These are phyloP conservation scores for Castanea sativa DNA, from an alignment of 306 rosid species.

Conservation along the genomic window DNA sequence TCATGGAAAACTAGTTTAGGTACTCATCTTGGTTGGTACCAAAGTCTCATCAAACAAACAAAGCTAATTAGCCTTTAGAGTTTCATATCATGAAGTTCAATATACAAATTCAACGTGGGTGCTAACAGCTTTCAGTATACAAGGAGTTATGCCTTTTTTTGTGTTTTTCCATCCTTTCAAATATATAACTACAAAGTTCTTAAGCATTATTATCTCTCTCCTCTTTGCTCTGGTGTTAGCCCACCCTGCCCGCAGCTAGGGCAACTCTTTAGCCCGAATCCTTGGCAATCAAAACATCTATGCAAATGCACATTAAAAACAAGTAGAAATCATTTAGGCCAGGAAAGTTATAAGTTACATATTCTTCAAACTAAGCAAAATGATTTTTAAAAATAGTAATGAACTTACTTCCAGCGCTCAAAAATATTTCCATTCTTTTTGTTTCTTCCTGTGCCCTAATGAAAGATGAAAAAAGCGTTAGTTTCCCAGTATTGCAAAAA, in stretches of 20 bases:
- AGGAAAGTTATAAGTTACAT: neutral
- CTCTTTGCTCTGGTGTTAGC: slow-evolving; percentile 87
- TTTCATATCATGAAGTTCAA: neutral
- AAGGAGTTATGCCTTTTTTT: neutral
- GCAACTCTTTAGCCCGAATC: slow-evolving; percentile 81
- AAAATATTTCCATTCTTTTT: slow-evolving; percentile 87
- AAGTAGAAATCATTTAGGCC: neutral
- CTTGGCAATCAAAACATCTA: slow-evolving; percentile 88
- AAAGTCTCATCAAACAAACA: neutral
- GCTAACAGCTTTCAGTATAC: neutral
- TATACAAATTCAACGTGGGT: neutral
- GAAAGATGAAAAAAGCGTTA: neutral
- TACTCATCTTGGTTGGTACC: neutral
- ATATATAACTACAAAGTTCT: neutral
- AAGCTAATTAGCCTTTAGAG: neutral
- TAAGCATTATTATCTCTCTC: slow-evolving; percentile 58
- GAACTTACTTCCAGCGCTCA: slow-evolving; percentile 89
- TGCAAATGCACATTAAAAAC: neutral
- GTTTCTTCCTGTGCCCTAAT: slow-evolving; percentile 81
- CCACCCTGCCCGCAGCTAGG: slow-evolving; percentile 84
- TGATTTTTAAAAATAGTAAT: neutral
- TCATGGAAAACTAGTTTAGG: neutral
- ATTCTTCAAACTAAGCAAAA: neutral
- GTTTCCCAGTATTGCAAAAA: neutral
- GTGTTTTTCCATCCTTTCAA: neutral